These are phyloP conservation scores for Bolboschoenoplectus hybrid DNA, from an alignment of 202 grass and related monocot species.

Conservation along the genomic window DNA sequence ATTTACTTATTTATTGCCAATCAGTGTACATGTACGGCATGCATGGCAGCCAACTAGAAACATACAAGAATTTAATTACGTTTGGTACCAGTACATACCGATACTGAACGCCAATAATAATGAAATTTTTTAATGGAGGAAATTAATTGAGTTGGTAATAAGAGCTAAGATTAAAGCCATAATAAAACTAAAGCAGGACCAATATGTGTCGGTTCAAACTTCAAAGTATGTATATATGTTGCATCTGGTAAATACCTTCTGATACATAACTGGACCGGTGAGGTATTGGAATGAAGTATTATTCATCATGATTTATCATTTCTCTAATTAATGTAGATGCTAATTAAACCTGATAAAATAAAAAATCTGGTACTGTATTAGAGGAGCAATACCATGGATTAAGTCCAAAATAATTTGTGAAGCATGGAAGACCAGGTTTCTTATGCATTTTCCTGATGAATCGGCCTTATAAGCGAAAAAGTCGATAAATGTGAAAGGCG, in stretches of 20 bases:
- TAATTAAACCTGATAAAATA: background rate
- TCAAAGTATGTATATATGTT: background rate
- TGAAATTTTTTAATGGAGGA: background rate
- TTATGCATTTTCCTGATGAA: conserved; percentile 40
- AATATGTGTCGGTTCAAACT: background rate
- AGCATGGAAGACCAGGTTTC: conserved; percentile 40
- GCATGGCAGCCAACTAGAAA: conserved; percentile 24
- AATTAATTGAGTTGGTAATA: background rate
- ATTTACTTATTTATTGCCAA: conserved; percentile 20
- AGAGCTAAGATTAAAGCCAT: background rate
- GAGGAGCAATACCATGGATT: conserved; percentile 46
- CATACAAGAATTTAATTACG: background rate
- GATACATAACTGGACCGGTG: background rate
- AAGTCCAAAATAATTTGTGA: conserved; percentile 47
- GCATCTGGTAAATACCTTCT: background rate
- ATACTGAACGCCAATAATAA: background rate
- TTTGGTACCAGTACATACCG: background rate
- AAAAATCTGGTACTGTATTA: background rate
- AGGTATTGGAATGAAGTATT: conserved; percentile 12
- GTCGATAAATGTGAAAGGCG: conserved; percentile 61
- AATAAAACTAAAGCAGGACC: background rate
- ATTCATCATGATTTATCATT: background rate
- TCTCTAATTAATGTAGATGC: background rate
- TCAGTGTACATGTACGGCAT: background rate
- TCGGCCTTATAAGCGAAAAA: conserved; percentile 57